Conservation (phyloP, 805 yeast genomes). For the Candida boleticola region DNA sequence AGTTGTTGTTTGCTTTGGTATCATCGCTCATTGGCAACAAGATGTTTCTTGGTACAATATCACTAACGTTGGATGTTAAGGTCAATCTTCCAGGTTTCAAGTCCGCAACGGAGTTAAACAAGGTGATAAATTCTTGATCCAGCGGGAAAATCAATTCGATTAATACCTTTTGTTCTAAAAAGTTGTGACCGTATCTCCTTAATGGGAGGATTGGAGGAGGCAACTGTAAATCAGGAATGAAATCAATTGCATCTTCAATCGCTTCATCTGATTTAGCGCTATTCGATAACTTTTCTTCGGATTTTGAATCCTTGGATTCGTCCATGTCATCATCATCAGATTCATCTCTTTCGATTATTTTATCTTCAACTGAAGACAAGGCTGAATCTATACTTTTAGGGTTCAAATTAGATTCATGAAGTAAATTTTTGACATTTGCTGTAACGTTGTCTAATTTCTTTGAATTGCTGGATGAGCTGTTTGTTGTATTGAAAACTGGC, state of each 20-base stretch:
- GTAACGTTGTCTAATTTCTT: background rate
- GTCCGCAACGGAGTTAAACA: constrained; percentile 42
- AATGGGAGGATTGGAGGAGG: constrained; percentile 97
- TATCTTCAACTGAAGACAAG: constrained; percentile 26
- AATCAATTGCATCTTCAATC: constrained; percentile 44
- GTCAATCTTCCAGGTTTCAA: constrained; percentile 79
- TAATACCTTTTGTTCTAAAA: constrained; percentile 84
- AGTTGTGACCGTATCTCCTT: constrained; percentile 93
- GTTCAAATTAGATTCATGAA: constrained; percentile 1
- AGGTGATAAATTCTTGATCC: constrained; percentile 43
- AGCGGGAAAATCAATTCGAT: constrained; percentile 68
- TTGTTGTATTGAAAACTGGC: background rate
- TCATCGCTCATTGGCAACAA: constrained; percentile 71
- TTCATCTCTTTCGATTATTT: constrained; percentile 24
- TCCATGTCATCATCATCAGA: constrained; percentile 38
- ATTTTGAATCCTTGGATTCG: constrained; percentile 19
- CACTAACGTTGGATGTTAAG: constrained; percentile 70
- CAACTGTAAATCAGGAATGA: constrained; percentile 83
- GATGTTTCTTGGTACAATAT: constrained; percentile 84
- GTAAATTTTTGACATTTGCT: background rate
- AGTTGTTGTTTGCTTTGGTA: constrained; percentile 48
- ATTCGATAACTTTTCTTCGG: constrained; percentile 17
- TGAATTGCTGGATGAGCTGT: background rate
- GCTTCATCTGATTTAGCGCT: background rate
- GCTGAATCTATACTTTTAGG: constrained; percentile 9